Conservation (phyloP, 2,329 filamentous ascomycete species). For the Fonsecaea multimorphosa region DNA sequence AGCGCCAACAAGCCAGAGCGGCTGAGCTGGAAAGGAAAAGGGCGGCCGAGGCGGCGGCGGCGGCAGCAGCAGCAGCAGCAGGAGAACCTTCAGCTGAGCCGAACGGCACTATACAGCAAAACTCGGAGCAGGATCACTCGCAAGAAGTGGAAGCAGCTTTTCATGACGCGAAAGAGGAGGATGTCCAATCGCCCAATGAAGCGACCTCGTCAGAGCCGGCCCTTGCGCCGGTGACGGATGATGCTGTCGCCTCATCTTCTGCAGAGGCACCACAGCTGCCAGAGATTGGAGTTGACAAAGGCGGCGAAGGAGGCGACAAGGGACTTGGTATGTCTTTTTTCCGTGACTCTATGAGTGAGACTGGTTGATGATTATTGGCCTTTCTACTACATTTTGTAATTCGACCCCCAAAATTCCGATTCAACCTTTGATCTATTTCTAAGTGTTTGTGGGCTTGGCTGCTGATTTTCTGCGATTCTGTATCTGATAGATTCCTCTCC, state of each 20-base stretch:
- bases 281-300: slow-evolving; percentile 78
- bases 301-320: slow-evolving; percentile 81
- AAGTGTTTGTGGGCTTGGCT: background rate
- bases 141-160: slow-evolving; percentile 33
- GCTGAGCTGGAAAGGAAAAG: slow-evolving; percentile 55
- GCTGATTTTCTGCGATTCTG: slow-evolving; percentile 20
- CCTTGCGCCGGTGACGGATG: slow-evolving; percentile 14
- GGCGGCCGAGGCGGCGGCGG: slow-evolving; percentile 32
- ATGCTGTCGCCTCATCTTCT: slow-evolving; percentile 12
- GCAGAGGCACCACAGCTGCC: slow-evolving; percentile 23
- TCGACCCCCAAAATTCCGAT: slow-evolving; percentile 6
- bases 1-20: slow-evolving; percentile 58
- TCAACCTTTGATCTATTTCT: background rate
- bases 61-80: slow-evolving; percentile 24
- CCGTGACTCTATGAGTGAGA: slow-evolving; percentile 21
- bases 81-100: slow-evolving; percentile 20
- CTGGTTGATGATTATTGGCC: slow-evolving; percentile 23
- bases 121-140: slow-evolving; percentile 20
- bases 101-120: slow-evolving; percentile 1
- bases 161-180: slow-evolving; percentile 32
- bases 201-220: slow-evolving; percentile 12
- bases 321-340: slow-evolving; percentile 36
- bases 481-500: slow-evolving; percentile 16
- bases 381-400: slow-evolving; percentile 9
- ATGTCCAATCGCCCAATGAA: slow-evolving; percentile 26